A percentile compares a stretch with the other conserved stretches of the same genome.
Conservation (phyloP, 495 filamentous ascomycete species). For the Aspergillus olivimuriae region DNA sequence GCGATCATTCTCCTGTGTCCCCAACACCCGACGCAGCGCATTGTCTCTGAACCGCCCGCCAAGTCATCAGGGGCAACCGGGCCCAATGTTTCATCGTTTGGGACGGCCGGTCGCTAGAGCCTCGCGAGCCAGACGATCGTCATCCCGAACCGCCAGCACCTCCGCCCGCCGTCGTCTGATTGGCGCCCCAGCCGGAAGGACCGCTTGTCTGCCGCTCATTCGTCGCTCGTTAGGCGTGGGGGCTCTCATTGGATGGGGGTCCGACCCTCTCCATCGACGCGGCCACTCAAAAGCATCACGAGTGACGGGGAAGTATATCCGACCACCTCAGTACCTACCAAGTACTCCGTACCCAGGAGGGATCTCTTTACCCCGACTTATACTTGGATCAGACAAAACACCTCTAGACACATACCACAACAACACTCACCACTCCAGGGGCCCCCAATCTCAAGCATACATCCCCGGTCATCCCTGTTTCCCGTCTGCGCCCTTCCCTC, state of each 20-base stretch:
- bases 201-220: background rate
- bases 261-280: too few relatives aligned
- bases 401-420: too few relatives aligned
- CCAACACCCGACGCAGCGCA: background rate
- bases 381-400: too few relatives aligned
- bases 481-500: background rate
- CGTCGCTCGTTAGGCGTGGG: background rate
- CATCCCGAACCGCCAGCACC: background rate
- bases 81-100: slow-evolving; percentile 1
- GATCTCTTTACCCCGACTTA: too few relatives aligned
- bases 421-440: too few relatives aligned
- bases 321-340: too few relatives aligned
- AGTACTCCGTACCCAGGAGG: too few relatives aligned
- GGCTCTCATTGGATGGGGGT: background rate
- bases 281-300: too few relatives aligned
- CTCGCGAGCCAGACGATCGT: slow-evolving; percentile 1
- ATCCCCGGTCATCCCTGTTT: background rate
- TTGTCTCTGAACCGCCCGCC: background rate
- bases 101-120: background rate
- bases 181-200: background rate
- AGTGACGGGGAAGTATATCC: too few relatives aligned
- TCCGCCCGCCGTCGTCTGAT: background rate
- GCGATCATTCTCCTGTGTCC: background rate
- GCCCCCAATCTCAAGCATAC: too few relatives aligned
- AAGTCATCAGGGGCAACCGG: slow-evolving; percentile 2